These are phyloP conservation scores for Trebouxiophyceae sp. DNA, from an alignment of 163 green algal genomes.

Conservation along the genomic window DNA sequence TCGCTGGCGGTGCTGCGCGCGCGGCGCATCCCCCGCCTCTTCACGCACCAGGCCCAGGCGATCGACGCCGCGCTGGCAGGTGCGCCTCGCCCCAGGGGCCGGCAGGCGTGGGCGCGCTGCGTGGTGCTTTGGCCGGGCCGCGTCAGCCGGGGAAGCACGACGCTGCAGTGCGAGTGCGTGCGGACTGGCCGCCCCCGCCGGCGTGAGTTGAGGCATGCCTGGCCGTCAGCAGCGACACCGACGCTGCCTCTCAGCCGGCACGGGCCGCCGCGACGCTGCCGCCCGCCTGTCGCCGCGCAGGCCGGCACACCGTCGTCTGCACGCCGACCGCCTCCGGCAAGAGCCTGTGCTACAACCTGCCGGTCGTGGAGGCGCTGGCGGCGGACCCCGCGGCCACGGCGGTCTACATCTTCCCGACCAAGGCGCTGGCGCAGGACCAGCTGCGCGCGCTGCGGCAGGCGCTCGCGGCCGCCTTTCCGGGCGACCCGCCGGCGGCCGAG, in stretches of 20 bases:
- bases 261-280: no score
- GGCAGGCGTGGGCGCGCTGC: no score
- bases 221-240: no score
- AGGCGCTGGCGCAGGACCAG: slow-evolving; percentile 87
- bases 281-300: no score
- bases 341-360: slow-evolving; percentile 84
- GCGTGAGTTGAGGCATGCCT: no score
- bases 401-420: slow-evolving; percentile 94
- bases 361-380: slow-evolving; percentile 67
- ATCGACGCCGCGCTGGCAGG: slow-evolving; percentile 49
- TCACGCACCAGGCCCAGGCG: slow-evolving; percentile 63
- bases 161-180: no score
- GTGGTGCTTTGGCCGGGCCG: no score
- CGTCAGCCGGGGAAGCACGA: no score
- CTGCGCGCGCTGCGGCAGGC: slow-evolving; percentile 55
- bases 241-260: no score
- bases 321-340: slow-evolving; percentile 93
- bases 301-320: slow-evolving; percentile 64
- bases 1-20: slow-evolving; percentile 32
- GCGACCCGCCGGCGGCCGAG: slow-evolving; percentile 29
- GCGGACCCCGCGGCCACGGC: slow-evolving; percentile 48
- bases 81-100: no score
- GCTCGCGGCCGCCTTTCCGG: slow-evolving; percentile 35
- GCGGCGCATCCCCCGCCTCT: slow-evolving; percentile 45
- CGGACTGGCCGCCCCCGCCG: no score